Evolutionary conservation across 1,284 basidiomycete genomes (phyloP).

Genomic region (Papiliotrema laurentii): DNA sequence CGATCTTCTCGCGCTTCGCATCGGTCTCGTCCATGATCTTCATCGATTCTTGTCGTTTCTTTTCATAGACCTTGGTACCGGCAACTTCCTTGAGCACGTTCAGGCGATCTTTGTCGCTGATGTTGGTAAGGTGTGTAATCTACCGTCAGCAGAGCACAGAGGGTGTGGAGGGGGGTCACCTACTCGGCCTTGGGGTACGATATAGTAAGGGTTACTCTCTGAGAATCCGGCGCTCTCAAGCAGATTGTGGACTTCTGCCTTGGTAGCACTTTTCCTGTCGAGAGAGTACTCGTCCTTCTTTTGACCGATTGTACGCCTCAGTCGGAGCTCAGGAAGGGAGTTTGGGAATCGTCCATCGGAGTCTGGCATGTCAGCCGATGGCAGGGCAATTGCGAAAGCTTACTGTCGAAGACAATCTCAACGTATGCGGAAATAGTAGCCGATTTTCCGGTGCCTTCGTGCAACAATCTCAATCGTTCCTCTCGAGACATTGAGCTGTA

Average conservation of each 20-base stretch:
- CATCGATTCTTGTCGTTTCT: conserved; percentile 83
- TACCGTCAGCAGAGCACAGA: conserved; percentile 39
- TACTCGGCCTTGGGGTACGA: conserved; percentile 94
- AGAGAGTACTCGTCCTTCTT: conserved; percentile 99
- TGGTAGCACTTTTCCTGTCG: conserved; percentile 85
- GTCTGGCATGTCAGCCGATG: conserved; percentile 20
- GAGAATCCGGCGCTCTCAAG: conserved; percentile 95
- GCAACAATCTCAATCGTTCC: conserved; percentile 84
- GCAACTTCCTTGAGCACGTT: conserved; percentile 95
- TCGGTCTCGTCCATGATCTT: conserved; percentile 97
- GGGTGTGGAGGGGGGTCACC: conserved; percentile 39
- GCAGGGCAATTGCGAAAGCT: conserved; percentile 6
- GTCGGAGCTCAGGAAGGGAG: conserved; percentile 73
- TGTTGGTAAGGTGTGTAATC: conserved; percentile 96
- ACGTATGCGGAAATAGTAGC: conserved; percentile 92
- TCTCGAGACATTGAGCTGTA: conserved; percentile 94
- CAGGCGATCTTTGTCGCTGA: conserved; percentile 91
- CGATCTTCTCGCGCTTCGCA: conserved; percentile 84
- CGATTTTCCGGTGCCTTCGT: conserved; percentile 84
- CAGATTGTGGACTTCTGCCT: conserved; percentile 95
- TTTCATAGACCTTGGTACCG: conserved; percentile 96
- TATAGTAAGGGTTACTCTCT: conserved; percentile 97
- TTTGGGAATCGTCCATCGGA: conserved; percentile 84
- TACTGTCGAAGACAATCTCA: conserved; percentile 76
- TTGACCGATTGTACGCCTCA: conserved; percentile 88